Conservation (phyloP, 805 yeast genomes). For the Candida adriatica region DNA sequence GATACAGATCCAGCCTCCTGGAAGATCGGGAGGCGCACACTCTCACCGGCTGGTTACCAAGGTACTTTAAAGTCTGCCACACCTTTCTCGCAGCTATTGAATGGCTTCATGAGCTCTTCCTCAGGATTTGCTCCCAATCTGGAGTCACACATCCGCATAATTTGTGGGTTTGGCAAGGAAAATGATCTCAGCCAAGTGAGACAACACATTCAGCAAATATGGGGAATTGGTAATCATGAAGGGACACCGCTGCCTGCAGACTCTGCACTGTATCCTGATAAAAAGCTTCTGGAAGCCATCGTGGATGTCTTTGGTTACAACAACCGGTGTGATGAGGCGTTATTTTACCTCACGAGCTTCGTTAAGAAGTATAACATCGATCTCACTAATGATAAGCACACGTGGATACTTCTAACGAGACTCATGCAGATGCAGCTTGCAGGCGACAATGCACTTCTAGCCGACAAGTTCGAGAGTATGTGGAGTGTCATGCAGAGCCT, state of each 20-base stretch:
- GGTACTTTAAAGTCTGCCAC: conserved; percentile 7
- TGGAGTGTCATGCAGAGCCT: conserved; percentile 15
- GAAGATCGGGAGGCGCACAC: conserved; percentile 3
- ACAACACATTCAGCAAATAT: conserved; percentile 13
- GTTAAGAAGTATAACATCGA: conserved; percentile 10
- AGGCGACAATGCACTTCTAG: conserved; percentile 2
- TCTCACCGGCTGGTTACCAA: conserved; percentile 6
- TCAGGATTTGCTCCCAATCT: conserved; percentile 11
- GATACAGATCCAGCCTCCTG: conserved; percentile 15
- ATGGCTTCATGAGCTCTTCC: conserved; percentile 5
- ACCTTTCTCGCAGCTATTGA: conserved; percentile 6
- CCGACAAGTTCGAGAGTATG: conserved; percentile 7
- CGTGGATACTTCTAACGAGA: conserved; percentile 16
- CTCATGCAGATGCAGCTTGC: conserved; percentile 6
- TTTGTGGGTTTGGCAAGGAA: conserved; percentile 17
- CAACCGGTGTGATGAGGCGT: conserved; percentile 6
- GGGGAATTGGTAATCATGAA: conserved; percentile 17
- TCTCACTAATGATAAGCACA: conserved; percentile 1
- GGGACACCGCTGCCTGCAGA: conserved; percentile 3
- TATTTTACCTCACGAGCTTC: conserved; percentile 12
- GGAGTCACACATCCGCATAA: conserved; percentile 16
- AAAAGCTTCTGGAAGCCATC: conserved; percentile 11
- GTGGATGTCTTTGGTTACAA: conserved; percentile 16
- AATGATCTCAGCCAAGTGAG: conserved; percentile 16
- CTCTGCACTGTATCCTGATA: conserved; percentile 17